Evolutionary conservation across 2,329 filamentous ascomycete species (phyloP), one percentile per base, ranked within the genome.

Genomic region (Colletotrichum costaricense): DNA sequence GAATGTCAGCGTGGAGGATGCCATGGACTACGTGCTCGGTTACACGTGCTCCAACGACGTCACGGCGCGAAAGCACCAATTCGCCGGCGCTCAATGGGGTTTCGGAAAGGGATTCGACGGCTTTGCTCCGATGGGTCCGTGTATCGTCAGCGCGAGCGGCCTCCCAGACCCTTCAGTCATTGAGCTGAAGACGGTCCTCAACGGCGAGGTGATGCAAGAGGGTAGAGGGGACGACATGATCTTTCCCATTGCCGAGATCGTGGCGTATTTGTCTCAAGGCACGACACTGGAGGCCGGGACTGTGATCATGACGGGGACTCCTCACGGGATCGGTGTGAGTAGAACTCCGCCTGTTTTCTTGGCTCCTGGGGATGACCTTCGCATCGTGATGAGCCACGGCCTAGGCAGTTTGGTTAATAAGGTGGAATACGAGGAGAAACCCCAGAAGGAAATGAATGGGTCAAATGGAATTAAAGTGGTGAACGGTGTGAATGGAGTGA

Each of bases 31-130:
- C 72, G 82, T 91, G 2, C 84, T 90, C 3, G 89, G 88, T 30
- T 91, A 90, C 76, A 90, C 88, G 0, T 84, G 86, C 52, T 86
- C 86, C 67, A 90, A 91, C 78, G 89, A 91, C 78, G 84, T 90
- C 0, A 88, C 86, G 7, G 86, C 85, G 12, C 84, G 89, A 6
- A 86, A 85, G 62, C 85, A 82, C 59, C 89, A 90, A 78, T 84
- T 84, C 73, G 81, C 83, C 6, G 84, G 86, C 70, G 82, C 79
- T 62, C 87, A 88, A 72, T 88, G 86, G 86, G 84, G 84, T 62
- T 88, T 84, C 72, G 85, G 84, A 30, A 88, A 88, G 76, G 85
- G 86, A 0, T 88, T 87, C 65, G 87, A 88, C 75, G 84, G 83
- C 14, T 80, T 84, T 11, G 87, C 86, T 74, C 86, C 86, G 0